Conservation (phyloP, 2,329 filamentous ascomycete genomes). For the Penicillium sp. region DNA sequence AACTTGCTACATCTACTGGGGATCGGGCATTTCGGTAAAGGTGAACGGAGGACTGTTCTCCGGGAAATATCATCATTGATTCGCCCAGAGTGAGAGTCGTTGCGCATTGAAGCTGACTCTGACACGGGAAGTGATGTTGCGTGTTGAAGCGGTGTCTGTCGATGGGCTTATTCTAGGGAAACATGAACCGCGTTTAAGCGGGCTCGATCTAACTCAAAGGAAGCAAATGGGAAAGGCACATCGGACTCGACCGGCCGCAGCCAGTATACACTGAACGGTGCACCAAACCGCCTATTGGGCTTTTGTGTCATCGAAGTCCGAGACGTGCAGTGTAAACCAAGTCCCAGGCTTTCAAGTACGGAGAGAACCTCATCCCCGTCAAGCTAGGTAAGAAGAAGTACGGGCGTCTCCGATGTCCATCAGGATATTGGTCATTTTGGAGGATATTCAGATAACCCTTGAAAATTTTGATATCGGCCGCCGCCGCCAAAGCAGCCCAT, state of each 20-base stretch:
- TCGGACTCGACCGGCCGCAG: background rate
- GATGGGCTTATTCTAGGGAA: background rate
- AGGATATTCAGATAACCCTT: background rate
- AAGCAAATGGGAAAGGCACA: background rate
- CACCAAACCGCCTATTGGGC: background rate
- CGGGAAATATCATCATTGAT: background rate
- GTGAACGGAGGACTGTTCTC: constrained; percentile 2
- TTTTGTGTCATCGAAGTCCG: background rate
- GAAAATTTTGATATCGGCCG: too few relatives aligned
- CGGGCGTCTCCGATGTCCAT: constrained; percentile 7
- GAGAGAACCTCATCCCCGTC: constrained; percentile 1
- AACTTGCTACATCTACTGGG: background rate
- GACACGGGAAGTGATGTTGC: background rate
- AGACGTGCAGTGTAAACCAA: background rate
- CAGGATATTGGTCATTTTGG: background rate
- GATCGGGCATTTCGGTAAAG: constrained; percentile 1
- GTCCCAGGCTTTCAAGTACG: constrained; percentile 4
- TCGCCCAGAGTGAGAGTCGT: background rate
- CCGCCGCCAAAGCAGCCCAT: background rate
- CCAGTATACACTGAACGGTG: background rate
- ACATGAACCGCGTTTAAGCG: background rate
- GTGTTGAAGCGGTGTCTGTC: too few relatives aligned
- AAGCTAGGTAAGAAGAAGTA: background rate
- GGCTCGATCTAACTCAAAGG: background rate
- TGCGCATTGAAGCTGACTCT: background rate